These are phyloP conservation scores for Diophrys sp. DNA, from an alignment of 73 alveolate species.

Conservation along the genomic window DNA sequence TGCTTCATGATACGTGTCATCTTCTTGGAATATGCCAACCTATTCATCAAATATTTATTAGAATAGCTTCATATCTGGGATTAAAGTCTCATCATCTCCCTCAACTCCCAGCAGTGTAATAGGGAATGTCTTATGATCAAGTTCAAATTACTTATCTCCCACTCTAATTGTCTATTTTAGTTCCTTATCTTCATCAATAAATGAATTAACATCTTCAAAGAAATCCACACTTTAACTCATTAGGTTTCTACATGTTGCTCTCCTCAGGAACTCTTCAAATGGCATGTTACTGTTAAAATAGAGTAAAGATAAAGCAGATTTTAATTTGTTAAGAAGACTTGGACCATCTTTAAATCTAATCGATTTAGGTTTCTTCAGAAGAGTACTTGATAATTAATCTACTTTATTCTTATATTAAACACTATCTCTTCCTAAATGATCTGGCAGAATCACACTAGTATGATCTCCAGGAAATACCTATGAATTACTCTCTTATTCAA, in stretches of 20 bases:
- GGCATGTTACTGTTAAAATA: neutral
- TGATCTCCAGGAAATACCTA: neutral
- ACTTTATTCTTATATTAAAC: neutral
- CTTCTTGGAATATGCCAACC: neutral
- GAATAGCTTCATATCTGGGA: neutral
- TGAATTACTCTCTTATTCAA: neutral
- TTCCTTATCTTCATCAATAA: neutral
- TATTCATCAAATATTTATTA: neutral
- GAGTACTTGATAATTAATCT: neutral
- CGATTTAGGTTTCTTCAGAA: neutral
- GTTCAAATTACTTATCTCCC: neutral
- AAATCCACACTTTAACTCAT: no score
- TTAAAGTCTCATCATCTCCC: neutral
- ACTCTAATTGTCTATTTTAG: neutral
- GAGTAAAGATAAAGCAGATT: neutral
- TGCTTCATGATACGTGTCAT: neutral
- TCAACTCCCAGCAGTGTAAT: neutral
- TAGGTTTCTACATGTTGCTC: neutral
- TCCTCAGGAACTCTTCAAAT: neutral
- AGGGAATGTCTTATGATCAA: neutral
- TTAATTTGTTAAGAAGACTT: neutral
- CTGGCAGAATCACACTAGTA: neutral
- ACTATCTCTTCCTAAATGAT: neutral
- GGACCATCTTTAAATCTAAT: neutral
- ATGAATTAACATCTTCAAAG: neutral